Base-by-base conservation (phyloP, 2,329 filamentous ascomycete species). In the Phialocephala sp. region DNA sequence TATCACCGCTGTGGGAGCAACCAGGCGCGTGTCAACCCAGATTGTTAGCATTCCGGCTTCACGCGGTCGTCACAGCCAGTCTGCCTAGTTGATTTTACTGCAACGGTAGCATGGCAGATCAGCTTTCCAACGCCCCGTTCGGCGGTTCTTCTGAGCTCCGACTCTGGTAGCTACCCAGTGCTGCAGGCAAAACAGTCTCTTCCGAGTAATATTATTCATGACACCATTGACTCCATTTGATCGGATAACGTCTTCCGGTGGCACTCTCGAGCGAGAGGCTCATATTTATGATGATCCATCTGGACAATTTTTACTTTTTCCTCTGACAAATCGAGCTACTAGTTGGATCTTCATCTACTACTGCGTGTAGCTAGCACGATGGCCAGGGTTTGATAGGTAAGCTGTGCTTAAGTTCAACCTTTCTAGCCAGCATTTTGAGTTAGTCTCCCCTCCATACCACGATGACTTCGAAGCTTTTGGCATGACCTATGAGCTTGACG, bases 71-170 rank as follows among this genome's bases (percentile, higher is more conserved):
- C 41, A n/a, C 15, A 43, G 15, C 41, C n/a, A 43, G n/a, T n/a
- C 6, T 50, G 11, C 45, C 45, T 24, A 20, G n/a, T 50, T 50
- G 22, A 12, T 50, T 45, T 45, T 20, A 1, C 20, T 50, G 4
- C 18, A 50, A 50, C 45, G 45, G 45, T 14, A n/a, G 43, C 43
- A 20, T 9, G 43, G 43, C 45, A 50, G 45, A 50, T 9, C 45
- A 22, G n/a, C 45, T 2, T 4, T 12, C 22, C 12, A 24, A 50
- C 45, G 8, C 20, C n/a, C 11, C 4, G 18, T 20, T 22, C 45
- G 45, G 45, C 45, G 11, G n/a, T 50, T 50, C 45, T 50, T 50
- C 45, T 20, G n/a, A n/a, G 22, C n/a, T 50, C 45, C 45, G n/a
- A 50, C 6, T 8, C n/a, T 45, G 18, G n/a, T 50, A n/a, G 41